Conservation (phyloP, 2,329 filamentous ascomycete genomes). For the Fusarium sublunatum region DNA sequence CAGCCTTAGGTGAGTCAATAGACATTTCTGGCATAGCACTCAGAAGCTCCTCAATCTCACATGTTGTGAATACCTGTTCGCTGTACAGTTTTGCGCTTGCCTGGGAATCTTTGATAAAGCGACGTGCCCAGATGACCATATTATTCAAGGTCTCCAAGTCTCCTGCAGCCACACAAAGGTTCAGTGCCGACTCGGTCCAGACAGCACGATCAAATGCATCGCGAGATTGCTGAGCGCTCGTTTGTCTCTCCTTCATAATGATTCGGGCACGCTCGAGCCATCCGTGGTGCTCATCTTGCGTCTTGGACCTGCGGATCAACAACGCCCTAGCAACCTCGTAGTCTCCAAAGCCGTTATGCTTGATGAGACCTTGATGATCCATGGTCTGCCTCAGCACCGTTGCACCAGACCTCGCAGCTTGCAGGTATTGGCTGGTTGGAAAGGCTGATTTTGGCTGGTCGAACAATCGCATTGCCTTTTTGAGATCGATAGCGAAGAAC, state of each 20-base stretch:
- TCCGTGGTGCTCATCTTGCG: slow-evolving; percentile 4
- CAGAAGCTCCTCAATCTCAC: slow-evolving; percentile 38
- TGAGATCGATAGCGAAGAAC: slow-evolving; percentile 26
- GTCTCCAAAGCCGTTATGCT: slow-evolving; percentile 21
- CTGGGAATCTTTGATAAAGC: slow-evolving; percentile 47
- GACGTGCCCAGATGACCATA: slow-evolving; percentile 45
- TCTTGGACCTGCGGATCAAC: slow-evolving; percentile 23
- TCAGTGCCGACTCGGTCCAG: slow-evolving; percentile 46
- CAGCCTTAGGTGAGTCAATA: slow-evolving; percentile 7
- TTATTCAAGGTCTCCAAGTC: slow-evolving; percentile 41
- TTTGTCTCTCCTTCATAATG: slow-evolving; percentile 38
- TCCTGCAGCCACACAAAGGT: slow-evolving; percentile 43
- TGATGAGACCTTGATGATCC: slow-evolving; percentile 4
- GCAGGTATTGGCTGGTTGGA: slow-evolving; percentile 33
- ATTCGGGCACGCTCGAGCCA: slow-evolving; percentile 31
- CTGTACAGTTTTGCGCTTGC: slow-evolving; percentile 32
- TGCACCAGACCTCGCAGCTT: not conserved
- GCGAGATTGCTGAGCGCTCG: slow-evolving; percentile 39
- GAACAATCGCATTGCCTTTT: slow-evolving; percentile 28
- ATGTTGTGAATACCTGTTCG: slow-evolving; percentile 4
- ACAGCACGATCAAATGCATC: slow-evolving; percentile 38
- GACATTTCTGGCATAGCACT: slow-evolving; percentile 20
- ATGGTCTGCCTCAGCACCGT: slow-evolving; percentile 24
- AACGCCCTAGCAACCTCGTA: slow-evolving; percentile 24
- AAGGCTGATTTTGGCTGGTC: slow-evolving; percentile 23